A percentile compares a stretch with the other conserved stretches of the same genome.
These are phyloP conservation scores for Aspergillus hancockii DNA, from an alignment of 495 filamentous ascomycete species.

Conservation along the genomic window DNA sequence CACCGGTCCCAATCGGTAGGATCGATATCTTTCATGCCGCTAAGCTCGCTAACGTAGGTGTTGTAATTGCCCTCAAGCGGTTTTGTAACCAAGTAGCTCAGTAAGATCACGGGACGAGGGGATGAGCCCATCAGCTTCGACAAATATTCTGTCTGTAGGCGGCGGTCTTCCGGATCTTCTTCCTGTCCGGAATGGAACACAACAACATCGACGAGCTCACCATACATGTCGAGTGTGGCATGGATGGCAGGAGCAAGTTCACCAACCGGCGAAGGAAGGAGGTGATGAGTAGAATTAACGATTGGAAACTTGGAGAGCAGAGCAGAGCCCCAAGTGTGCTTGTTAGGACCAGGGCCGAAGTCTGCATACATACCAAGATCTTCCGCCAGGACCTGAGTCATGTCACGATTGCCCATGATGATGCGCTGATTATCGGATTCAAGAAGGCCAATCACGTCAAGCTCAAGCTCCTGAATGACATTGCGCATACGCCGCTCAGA, in stretches of 20 bases:
- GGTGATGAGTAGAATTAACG: conserved; percentile 92
- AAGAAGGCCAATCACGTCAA: conserved; percentile 92
- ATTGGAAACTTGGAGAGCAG: conserved; percentile 97
- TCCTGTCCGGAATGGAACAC: conserved; percentile 99
- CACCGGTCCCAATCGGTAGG: conserved; percentile 92
- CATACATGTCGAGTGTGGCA: conserved; percentile 91
- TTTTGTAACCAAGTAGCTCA: conserved; percentile 91
- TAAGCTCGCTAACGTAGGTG: conserved; percentile 83
- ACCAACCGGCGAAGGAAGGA: conserved; percentile 88
- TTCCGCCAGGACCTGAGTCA: conserved; percentile 92
- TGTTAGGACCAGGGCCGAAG: conserved; percentile 96
- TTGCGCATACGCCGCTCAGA: conserved; percentile 93
- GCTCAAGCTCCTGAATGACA: conserved; percentile 86
- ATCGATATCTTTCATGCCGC: conserved; percentile 96
- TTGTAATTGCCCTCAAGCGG: conserved; percentile 96
- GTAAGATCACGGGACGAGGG: conserved; percentile 76
- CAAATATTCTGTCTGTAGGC: conserved; percentile 85
- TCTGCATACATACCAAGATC: conserved; percentile 98
- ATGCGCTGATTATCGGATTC: conserved; percentile 95
- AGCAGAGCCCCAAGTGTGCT: conserved; percentile 96
- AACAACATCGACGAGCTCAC: conserved; percentile 85
- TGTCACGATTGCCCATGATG: conserved; percentile 99
- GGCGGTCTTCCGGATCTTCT: conserved; percentile 91
- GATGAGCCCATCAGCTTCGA: conserved; percentile 84
- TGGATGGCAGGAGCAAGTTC: conserved; percentile 96